Evolutionary conservation across 2,329 filamentous ascomycete species (phyloP), one percentile per base, ranked within the genome.

Genomic region (Verticillium klebahnii): DNA sequence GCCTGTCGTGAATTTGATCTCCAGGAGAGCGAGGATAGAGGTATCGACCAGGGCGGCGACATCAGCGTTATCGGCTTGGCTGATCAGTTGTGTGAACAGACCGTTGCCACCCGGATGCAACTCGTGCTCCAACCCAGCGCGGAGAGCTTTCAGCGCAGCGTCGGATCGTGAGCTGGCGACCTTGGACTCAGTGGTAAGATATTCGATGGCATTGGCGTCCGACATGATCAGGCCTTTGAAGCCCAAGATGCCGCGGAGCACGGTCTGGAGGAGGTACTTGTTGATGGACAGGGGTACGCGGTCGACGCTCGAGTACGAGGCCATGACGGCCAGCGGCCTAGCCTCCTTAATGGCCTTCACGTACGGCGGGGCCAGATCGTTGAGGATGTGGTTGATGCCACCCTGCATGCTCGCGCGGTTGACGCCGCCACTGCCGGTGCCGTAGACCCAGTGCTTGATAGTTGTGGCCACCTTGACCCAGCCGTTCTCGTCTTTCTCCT

Each of bases 401-500:
- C 69, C 71, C 3, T 68, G 66, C 62, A 72, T 71, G 57, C 69
- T 72, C 6, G 73, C 74, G 0, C 62, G 60, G 64, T 76, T 75
- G 56, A 75, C 69, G 25, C 74, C 73, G 45, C 73, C 74, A 25
- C 67, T 70, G 2, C 63, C 62, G 8, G 67, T 64, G n/a, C 74
- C 74, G 45, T 71, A 76, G 3, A 75, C 67, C 62, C 70, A 76
- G 60, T 75, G 74, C 65, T 75, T 75, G 61, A 75, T 70, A 2
- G 73, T 75, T 3, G 71, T 72, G 2, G 74, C 73, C 5, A 75
- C 68, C 57, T 73, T 73, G 59, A 74, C 58, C 60, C 68, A 73
- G 23, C 73, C 72, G 15, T 69, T 56, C 3, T 69, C 63, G 59
- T 75, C 71, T 56, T 66, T 70, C 36, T 72, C 69, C 58, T 76